Conservation (phyloP, 352 stramenopile genomes). For the Pythium graminicola region DNA sequence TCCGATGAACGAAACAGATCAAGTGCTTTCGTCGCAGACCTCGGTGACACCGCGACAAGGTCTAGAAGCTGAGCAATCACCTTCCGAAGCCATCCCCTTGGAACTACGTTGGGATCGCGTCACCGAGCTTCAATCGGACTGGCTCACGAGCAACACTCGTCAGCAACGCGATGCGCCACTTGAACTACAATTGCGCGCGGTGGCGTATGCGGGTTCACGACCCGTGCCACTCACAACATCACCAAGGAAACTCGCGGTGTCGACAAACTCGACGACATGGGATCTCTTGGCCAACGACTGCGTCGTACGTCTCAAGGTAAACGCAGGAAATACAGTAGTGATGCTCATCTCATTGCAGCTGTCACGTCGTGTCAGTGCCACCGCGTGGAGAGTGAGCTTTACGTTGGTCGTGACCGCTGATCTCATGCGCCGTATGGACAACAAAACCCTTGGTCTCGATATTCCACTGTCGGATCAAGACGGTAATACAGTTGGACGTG, state of each 20-base stretch:
- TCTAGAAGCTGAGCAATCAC: not conserved
- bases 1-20: not conserved
- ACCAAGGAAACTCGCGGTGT: not conserved
- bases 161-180: not conserved
- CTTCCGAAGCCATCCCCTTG: not conserved
- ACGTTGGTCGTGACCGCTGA: not conserved
- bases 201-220: not conserved
- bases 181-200: constrained; percentile 2
- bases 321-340: not conserved
- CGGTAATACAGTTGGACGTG: not conserved
- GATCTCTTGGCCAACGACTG: not conserved
- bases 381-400: not conserved
- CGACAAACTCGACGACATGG: not conserved
- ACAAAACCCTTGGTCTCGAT: not conserved
- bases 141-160: not conserved
- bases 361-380: not conserved
- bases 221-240: not conserved
- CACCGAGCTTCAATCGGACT: not conserved
- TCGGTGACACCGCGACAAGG: constrained; percentile 2
- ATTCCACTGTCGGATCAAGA: constrained; percentile 8
- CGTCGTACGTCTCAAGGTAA: constrained; percentile 5
- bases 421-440: not conserved
- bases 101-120: constrained; percentile 9
- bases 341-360: constrained; percentile 4
- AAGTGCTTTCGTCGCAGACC: not conserved